These are phyloP conservation scores for Corchorus olitorius DNA, from an alignment of 345 rosid species.

Conservation along the genomic window DNA sequence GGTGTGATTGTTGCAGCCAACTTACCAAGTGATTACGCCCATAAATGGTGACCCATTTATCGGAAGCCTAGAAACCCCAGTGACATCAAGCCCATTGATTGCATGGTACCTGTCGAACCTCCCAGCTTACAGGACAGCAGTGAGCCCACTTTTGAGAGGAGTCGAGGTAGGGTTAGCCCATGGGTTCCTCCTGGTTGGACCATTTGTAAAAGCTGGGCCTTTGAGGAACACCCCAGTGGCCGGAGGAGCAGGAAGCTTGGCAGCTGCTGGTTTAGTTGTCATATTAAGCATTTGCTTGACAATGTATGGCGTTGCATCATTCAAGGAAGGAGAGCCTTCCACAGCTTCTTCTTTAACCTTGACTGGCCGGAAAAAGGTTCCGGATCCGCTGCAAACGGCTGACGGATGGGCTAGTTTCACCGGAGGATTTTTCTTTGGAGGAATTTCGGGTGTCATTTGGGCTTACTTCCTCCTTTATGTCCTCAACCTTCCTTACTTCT, in stretches of 20 bases:
- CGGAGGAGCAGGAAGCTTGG: slow-evolving; percentile 77
- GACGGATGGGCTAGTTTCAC: slow-evolving; percentile 91
- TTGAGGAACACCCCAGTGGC: slow-evolving; percentile 78
- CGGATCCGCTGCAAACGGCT: slow-evolving; percentile 89
- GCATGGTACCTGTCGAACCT: slow-evolving; percentile 94
- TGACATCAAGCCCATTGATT: slow-evolving; percentile 85
- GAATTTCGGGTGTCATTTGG: slow-evolving; percentile 88
- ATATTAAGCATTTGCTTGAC: no score
- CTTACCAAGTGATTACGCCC: slow-evolving; percentile 84
- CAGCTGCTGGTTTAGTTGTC: slow-evolving; percentile 79
- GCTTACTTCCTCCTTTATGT: slow-evolving; percentile 86
- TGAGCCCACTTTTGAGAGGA: slow-evolving; percentile 83
- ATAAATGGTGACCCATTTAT: slow-evolving; percentile 94
- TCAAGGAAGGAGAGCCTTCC: slow-evolving; percentile 79
- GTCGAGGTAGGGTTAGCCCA: slow-evolving; percentile 85
- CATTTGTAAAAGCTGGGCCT: slow-evolving; percentile 84
- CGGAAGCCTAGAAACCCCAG: slow-evolving; percentile 91
- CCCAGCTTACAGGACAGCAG: slow-evolving; percentile 90
- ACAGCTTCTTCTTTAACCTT: slow-evolving; percentile 71
- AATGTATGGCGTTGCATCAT: slow-evolving; percentile 69
- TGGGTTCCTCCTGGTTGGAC: slow-evolving; percentile 84
- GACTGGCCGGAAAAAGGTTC: slow-evolving; percentile 87
- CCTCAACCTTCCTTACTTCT: slow-evolving; percentile 78
- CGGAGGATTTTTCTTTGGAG: slow-evolving; percentile 93
- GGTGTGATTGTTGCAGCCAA: slow-evolving; percentile 49